Percentiles rank a stretch among this genome's conserved stretches.
phyloP scores from a whole-genome alignment of 2,329 filamentous ascomycete genomes.

The Bisporella sp. region DNA sequence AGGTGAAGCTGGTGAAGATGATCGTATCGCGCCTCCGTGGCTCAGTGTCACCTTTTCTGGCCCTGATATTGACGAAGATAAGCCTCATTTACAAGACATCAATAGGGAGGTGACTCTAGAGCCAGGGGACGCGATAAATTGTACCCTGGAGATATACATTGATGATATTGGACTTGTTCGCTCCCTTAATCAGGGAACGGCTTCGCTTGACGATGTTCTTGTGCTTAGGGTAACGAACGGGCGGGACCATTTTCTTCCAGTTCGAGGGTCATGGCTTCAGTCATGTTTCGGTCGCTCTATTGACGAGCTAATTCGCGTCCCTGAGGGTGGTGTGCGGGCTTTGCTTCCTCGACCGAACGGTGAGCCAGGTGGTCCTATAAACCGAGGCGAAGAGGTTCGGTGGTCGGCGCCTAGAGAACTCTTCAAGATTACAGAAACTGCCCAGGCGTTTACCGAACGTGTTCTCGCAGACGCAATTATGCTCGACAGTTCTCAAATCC shows the following conservation, averaged over 20 bases:
- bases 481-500: constrained; percentile 46
- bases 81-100: constrained; percentile 8
- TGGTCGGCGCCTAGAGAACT: constrained; percentile 83
- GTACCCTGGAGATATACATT: constrained; percentile 62
- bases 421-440: constrained; percentile 78
- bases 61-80: constrained; percentile 33
- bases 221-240: constrained; percentile 79
- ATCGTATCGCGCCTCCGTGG: constrained; percentile 53
- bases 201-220: constrained; percentile 74
- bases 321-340: constrained; percentile 70
- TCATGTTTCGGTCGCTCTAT: constrained; percentile 80
- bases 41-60: constrained; percentile 59
- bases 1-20: constrained; percentile 45
- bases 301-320: constrained; percentile 81
- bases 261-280: constrained; percentile 71
- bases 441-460: constrained; percentile 52
- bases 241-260: constrained; percentile 83
- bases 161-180: constrained; percentile 56
- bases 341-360: constrained; percentile 28
- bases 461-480: constrained; percentile 55
- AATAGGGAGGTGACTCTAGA: constrained; percentile 54
- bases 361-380: constrained; percentile 24
- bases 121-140: constrained; percentile 75
- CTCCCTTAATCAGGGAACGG: constrained; percentile 61
- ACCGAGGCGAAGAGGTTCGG: constrained; percentile 50